Conservation (phyloP, 345 rosid species). For the Draba incana region DNA sequence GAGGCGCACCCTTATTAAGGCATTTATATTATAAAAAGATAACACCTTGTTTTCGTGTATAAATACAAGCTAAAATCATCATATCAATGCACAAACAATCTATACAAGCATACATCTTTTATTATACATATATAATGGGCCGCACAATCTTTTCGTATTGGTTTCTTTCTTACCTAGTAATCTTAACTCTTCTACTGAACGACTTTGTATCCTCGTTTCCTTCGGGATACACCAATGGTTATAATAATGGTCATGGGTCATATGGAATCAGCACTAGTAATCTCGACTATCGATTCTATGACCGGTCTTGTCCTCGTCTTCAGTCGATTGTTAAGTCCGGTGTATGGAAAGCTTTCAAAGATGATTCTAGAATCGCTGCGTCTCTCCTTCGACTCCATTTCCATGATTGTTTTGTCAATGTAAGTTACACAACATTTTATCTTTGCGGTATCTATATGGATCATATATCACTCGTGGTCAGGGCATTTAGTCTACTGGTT, state of each 20-base stretch:
- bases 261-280: not conserved
- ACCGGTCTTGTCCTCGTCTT: conserved; percentile 66
- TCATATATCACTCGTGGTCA: not conserved
- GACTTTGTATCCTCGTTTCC: conserved; percentile 32
- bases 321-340: conserved; percentile 60
- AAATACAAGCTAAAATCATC: conserved; percentile 32
- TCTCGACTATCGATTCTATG: conserved; percentile 62
- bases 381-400: conserved; percentile 88
- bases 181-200: conserved; percentile 33
- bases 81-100: conserved; percentile 30
- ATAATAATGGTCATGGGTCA: conserved; percentile 23
- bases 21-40: not conserved
- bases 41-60: conserved; percentile 31
- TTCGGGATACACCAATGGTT: conserved; percentile 35
- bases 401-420: conserved; percentile 87
- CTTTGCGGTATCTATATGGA: not conserved
- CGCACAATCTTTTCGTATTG: conserved; percentile 18
- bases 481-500: no score
- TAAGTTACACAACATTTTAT: conserved; percentile 34
- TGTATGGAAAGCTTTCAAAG: conserved; percentile 63
- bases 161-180: conserved; percentile 14
- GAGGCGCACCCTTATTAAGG: conserved; percentile 32
- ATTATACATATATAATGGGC: conserved; percentile 27
- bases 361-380: conserved; percentile 76
- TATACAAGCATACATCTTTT: conserved; percentile 11